Base-by-base conservation (phyloP, 1,284 basidiomycete species). In the Ceratobasidium theobromae region DNA sequence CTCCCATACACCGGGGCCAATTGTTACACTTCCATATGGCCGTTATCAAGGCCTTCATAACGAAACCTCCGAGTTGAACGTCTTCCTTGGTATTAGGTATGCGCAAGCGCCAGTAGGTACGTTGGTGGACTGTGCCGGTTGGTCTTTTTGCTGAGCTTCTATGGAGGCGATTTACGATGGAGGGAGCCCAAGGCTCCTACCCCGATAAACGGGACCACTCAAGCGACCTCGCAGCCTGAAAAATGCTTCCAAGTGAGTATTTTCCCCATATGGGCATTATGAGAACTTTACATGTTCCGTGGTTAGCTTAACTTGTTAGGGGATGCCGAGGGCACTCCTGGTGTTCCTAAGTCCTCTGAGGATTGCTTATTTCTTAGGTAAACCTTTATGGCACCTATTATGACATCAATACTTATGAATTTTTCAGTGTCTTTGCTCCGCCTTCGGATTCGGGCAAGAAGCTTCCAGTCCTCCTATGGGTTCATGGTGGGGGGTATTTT, bases 331-430 rank as follows among this genome's bases (percentile, higher is more conserved):
- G 18, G 2, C 33, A 27, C 58, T 4, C 58, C 58, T 4, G 58
- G 58, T 28, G 58, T 62, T 11, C 58, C 58, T 25, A 46, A 48
- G 23, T 46, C 58, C 28, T 25, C 18, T 9, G 60, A 64, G 25
- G 60, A 64, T 35, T 64, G 60, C 43, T 43, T 64, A 38, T 64
- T 52, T 27, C 30, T 64, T 12, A 64, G 52, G 58, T 62, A 1
- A 18, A 21, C 25, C 40, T 62, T 25, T 41, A 23, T 1, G n/a
- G 12, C 48, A 16, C 12, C 8, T 6, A 11, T 21, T n/a, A 6
- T 21, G 8, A 11, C n/a, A n/a, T 35, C 48, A 18, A 35, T n/a
- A 45, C 27, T 49, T 4, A 25, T 9, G n/a, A 16, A 3, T 18
- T 28, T 3, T 38, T 3, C 25, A 62, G 58, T 28, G 58, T 62